A percentile compares a stretch with the other conserved stretches of the same genome.
Evolutionary conservation across 83 land plant species (phyloP).

Genomic region (Picea abies): DNA sequence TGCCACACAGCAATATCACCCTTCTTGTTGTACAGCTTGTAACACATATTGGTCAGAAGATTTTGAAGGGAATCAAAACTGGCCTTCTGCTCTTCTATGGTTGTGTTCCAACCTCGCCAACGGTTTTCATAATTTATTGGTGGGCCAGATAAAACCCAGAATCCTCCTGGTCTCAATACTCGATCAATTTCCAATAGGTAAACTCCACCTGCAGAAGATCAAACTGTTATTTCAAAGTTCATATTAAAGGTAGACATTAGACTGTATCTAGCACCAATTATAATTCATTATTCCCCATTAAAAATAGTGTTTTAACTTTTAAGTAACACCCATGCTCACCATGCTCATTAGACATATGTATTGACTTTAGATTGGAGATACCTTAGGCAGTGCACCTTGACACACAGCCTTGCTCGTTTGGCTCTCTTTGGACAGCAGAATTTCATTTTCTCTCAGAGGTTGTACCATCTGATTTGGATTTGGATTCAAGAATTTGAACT

Average conservation of each 20-base stretch:
- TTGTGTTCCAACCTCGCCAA: slow-evolving; percentile 26
- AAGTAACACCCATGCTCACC: neutral
- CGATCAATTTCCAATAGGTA: slow-evolving; percentile 22
- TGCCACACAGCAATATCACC: slow-evolving; percentile 49
- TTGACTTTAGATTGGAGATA: neutral
- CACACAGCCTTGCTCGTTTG: neutral
- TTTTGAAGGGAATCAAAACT: slow-evolving; percentile 30
- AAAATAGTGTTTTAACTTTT: too few relatives aligned
- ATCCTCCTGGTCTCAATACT: slow-evolving; percentile 86
- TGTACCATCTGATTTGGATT: neutral
- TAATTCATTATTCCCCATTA: too few relatives aligned
- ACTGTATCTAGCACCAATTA: too few relatives aligned
- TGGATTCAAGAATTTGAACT: neutral
- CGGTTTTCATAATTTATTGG: slow-evolving; percentile 53
- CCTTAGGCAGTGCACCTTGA: neutral
- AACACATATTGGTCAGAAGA: slow-evolving; percentile 37
- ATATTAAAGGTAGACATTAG: too few relatives aligned
- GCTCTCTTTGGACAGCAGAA: neutral
- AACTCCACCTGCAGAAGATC: too few relatives aligned
- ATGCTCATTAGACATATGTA: neutral
- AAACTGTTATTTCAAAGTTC: too few relatives aligned
- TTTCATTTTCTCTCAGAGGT: neutral
- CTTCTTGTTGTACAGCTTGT: slow-evolving; percentile 27
- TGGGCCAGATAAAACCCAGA: slow-evolving; percentile 94
- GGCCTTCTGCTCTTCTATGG: slow-evolving; percentile 33